Conservation (phyloP, 768 basidiomycete genomes). For the Mycena alexandri region DNA sequence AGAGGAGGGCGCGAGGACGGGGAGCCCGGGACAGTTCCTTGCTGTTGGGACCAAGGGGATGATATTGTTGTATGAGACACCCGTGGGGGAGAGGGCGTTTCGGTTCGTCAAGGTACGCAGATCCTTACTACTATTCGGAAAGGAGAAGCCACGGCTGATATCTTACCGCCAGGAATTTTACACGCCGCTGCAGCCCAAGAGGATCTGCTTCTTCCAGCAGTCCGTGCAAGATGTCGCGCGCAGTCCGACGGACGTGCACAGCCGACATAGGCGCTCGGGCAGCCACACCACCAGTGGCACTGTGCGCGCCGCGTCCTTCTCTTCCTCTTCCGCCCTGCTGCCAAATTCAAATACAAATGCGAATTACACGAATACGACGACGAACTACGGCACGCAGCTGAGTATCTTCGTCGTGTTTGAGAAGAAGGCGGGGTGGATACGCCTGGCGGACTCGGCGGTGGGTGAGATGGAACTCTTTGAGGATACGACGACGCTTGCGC, state of each 20-base stretch:
- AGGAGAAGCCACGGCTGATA: constrained; percentile 3
- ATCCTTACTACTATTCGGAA: not conserved
- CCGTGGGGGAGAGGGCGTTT: constrained; percentile 85
- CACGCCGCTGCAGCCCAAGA: constrained; percentile 77
- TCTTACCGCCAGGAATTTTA: constrained; percentile 78
- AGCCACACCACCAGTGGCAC: constrained; percentile 49
- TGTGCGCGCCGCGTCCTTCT: constrained; percentile 32
- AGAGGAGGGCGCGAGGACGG: constrained; percentile 54
- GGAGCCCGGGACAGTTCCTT: constrained; percentile 66
- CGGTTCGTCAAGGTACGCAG: constrained; percentile 79
- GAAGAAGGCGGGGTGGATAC: constrained; percentile 89
- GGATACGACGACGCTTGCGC: constrained; percentile 45
- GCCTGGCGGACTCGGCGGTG: constrained; percentile 83
- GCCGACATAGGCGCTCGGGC: constrained; percentile 55
- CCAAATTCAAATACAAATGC: too few relatives aligned
- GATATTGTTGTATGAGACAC: constrained; percentile 85
- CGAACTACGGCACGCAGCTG: constrained; percentile 76
- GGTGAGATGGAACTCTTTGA: constrained; percentile 79
- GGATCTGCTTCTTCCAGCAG: constrained; percentile 79
- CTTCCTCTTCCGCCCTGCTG: constrained; percentile 35
- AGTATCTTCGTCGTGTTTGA: constrained; percentile 88
- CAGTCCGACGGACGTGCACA: constrained; percentile 54
- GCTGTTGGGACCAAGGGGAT: constrained; percentile 82
- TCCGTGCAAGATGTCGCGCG: constrained; percentile 65
- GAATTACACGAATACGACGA: constrained; percentile 21